These are phyloP conservation scores for Chlamydomonas sp. DNA, from an alignment of 139 green algal genomes.

Conservation along the genomic window DNA sequence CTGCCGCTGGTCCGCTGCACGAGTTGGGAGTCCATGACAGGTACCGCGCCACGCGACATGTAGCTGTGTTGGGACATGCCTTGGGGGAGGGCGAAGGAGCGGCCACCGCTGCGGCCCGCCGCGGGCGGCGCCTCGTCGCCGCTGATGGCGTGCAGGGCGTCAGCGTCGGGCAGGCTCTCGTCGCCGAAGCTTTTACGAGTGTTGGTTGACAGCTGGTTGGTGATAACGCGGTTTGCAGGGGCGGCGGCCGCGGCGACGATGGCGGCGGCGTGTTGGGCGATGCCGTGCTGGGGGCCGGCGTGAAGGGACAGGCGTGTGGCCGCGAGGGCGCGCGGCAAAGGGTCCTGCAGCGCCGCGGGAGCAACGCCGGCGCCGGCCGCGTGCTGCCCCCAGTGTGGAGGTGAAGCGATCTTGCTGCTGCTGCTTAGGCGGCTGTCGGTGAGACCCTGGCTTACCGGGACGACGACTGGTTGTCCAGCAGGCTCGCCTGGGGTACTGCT, in stretches of 20 bases:
- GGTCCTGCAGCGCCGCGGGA: background rate
- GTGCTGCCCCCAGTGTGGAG: background rate
- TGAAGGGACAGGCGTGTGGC: constrained; percentile 13
- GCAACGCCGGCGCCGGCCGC: background rate
- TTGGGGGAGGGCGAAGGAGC: too few species aligned
- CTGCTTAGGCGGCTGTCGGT: background rate
- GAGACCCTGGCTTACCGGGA: background rate
- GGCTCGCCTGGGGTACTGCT: too few species aligned
- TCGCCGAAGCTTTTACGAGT: background rate
- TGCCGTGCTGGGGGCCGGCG: background rate
- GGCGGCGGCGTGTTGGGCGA: background rate
- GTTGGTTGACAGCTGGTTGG: constrained; percentile 4
- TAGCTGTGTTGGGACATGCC: too few species aligned
- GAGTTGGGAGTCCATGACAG: too few species aligned
- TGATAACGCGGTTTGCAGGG: background rate
- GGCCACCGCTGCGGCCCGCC: too few species aligned
- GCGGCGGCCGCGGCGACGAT: background rate
- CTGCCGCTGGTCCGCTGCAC: too few species aligned
- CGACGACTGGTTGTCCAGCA: too few species aligned
- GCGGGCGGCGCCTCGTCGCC: too few species aligned
- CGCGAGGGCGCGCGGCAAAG: background rate
- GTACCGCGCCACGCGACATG: too few species aligned
- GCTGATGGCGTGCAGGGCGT: too few species aligned
- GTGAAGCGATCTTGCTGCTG: background rate
- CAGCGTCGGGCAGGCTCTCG: too few species aligned